Percentiles rank a stretch among this genome's conserved stretches.
phyloP scores from a whole-genome alignment of 225 moss, liverwort and hornwort species.

The Pseudisothecium myosuroides region DNA sequence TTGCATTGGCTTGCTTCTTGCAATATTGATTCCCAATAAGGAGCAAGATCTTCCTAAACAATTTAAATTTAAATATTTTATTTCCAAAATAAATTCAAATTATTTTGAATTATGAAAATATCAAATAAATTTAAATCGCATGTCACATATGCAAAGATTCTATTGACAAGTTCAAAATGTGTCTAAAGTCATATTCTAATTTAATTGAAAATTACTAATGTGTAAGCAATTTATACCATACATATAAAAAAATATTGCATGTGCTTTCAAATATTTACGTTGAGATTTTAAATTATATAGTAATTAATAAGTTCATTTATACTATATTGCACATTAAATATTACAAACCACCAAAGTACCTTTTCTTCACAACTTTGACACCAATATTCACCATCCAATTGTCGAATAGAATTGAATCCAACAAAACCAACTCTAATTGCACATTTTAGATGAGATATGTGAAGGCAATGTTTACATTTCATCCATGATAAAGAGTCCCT shows the following conservation, averaged over 20 bases:
- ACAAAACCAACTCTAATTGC: conserved; percentile 18
- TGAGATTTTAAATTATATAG: fast-evolving
- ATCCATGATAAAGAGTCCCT: conserved; percentile 17
- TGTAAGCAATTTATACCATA: no score
- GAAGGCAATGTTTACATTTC: conserved; percentile 26
- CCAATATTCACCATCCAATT: conserved; percentile 50
- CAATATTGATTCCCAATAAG: conserved; percentile 37
- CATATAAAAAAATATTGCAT: no score
- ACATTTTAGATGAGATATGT: conserved; percentile 28
- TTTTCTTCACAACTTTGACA: conserved; percentile 46
- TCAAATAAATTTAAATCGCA: background rate
- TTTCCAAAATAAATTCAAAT: background rate
- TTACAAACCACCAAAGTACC: background rate
- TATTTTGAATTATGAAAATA: no score
- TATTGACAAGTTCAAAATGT: background rate
- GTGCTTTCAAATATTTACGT: no score
- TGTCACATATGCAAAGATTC: background rate
- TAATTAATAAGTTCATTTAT: background rate
- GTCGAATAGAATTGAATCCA: conserved; percentile 11
- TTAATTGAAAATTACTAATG: no score
- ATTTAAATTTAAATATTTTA: no score
- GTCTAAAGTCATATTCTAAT: fast-evolving
- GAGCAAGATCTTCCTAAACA: conserved; percentile 18
- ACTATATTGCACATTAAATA: no score
- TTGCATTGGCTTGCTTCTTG: conserved; percentile 29